Evolutionary conservation across 768 basidiomycete genomes (phyloP).

Genomic region (Gymnopilus dilepis): DNA sequence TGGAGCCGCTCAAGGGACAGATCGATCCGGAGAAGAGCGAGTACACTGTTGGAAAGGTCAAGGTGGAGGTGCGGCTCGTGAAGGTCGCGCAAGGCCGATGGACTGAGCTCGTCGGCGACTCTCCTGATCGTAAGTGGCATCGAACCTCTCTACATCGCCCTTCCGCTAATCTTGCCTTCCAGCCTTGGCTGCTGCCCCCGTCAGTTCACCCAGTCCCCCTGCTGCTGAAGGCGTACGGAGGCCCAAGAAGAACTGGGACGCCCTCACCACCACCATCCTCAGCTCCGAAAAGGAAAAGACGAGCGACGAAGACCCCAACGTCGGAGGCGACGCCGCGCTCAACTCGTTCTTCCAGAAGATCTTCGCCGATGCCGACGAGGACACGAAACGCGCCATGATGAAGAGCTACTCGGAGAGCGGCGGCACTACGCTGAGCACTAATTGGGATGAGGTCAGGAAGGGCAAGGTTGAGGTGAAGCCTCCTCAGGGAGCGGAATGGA

Average conservation of each 20-base stretch:
- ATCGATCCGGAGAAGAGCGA: slow-evolving; percentile 69
- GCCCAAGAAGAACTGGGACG: slow-evolving; percentile 94
- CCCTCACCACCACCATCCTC: slow-evolving; percentile 72
- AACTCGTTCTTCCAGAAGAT: slow-evolving; percentile 93
- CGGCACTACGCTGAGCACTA: slow-evolving; percentile 93
- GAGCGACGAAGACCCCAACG: slow-evolving; percentile 83
- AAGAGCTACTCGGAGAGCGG: slow-evolving; percentile 96
- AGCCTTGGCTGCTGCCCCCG: slow-evolving; percentile 37
- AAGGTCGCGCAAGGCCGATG: slow-evolving; percentile 76
- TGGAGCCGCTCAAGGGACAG: slow-evolving; percentile 84
- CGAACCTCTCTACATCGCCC: neutral
- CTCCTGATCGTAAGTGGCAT: slow-evolving; percentile 66
- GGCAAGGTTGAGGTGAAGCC: slow-evolving; percentile 76
- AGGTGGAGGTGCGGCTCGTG: slow-evolving; percentile 81
- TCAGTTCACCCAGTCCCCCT: slow-evolving; percentile 27
- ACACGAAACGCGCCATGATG: slow-evolving; percentile 95
- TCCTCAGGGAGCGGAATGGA: slow-evolving; percentile 84
- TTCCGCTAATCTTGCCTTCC: slow-evolving; percentile 2
- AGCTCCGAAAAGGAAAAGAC: slow-evolving; percentile 70
- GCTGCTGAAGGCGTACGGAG: slow-evolving; percentile 46
- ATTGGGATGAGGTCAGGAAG: slow-evolving; percentile 90
- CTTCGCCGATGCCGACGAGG: slow-evolving; percentile 88
- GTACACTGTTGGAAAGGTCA: slow-evolving; percentile 80
- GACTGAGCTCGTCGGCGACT: slow-evolving; percentile 76
- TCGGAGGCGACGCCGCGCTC: slow-evolving; percentile 84